Conservation (phyloP, 768 basidiomycete species). For the Pleurotus citrinopileatus region DNA sequence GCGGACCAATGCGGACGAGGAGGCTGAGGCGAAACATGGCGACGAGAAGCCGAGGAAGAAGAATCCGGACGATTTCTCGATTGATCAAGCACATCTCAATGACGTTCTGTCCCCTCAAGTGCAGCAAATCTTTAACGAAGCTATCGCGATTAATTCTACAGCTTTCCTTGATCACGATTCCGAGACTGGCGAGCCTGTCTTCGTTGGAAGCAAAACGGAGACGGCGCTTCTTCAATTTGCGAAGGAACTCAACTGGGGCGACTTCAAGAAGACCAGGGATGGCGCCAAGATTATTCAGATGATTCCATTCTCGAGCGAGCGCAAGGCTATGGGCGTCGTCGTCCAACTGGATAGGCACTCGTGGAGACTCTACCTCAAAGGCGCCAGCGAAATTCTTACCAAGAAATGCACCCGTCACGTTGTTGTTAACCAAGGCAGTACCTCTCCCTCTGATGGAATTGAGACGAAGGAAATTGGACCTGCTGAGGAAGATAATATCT, state of each 20-base stretch:
- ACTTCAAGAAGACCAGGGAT: slow-evolving; percentile 56
- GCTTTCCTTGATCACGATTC: slow-evolving; percentile 54
- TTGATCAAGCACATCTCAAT: slow-evolving; percentile 77
- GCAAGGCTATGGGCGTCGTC: slow-evolving; percentile 90
- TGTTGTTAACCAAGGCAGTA: slow-evolving; percentile 47
- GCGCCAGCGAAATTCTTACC: slow-evolving; percentile 90
- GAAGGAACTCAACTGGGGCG: slow-evolving; percentile 61
- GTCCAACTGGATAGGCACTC: slow-evolving; percentile 50
- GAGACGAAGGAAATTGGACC: slow-evolving; percentile 62
- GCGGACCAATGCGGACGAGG: slow-evolving; percentile 12
- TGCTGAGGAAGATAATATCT: slow-evolving; percentile 77
- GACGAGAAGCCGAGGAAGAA: slow-evolving; percentile 30
- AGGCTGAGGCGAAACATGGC: slow-evolving; percentile 43
- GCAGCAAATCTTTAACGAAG: slow-evolving; percentile 9
- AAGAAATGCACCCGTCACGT: slow-evolving; percentile 75
- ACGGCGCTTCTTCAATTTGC: slow-evolving; percentile 70
- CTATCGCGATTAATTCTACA: slow-evolving; percentile 13
- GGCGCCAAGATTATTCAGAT: slow-evolving; percentile 54
- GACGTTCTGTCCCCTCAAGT: slow-evolving; percentile 41
- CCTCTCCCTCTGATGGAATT: slow-evolving; percentile 28
- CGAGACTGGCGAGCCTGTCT: slow-evolving; percentile 43
- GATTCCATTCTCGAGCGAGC: slow-evolving; percentile 76
- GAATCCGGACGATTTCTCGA: slow-evolving; percentile 73
- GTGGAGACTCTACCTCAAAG: slow-evolving; percentile 82
- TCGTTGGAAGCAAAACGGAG: slow-evolving; percentile 82